Evolutionary conservation across 805 yeast genomes (phyloP).

Genomic region (Zygotorulaspora chibaensis): DNA sequence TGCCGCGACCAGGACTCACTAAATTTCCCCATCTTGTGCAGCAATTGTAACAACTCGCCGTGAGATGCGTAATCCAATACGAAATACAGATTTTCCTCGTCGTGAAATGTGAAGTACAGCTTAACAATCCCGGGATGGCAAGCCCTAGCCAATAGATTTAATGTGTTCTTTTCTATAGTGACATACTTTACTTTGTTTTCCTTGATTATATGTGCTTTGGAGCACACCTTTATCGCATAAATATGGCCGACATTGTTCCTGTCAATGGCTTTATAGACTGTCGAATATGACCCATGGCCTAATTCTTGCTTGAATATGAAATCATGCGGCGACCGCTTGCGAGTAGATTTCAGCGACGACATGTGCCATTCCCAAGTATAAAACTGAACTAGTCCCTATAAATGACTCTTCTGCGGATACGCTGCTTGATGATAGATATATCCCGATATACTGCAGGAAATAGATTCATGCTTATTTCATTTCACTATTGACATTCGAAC

Average conservation of each 20-base stretch:
- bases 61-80: slow-evolving; percentile 92
- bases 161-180: slow-evolving; percentile 86
- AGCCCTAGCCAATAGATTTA: slow-evolving; percentile 66
- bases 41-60: slow-evolving; percentile 83
- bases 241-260: slow-evolving; percentile 43
- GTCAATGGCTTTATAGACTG: slow-evolving; percentile 87
- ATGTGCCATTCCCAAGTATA: slow-evolving; percentile 14
- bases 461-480: too few relatives aligned
- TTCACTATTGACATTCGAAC: too few relatives aligned
- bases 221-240: slow-evolving; percentile 87
- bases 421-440: not conserved
- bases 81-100: slow-evolving; percentile 78
- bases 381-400: not conserved
- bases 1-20: slow-evolving; percentile 72
- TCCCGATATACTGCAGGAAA: too few relatives aligned
- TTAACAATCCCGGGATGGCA: slow-evolving; percentile 94
- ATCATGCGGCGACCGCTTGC: slow-evolving; percentile 34
- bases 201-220: slow-evolving; percentile 87
- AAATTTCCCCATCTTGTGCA: slow-evolving; percentile 72
- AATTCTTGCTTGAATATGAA: slow-evolving; percentile 38
- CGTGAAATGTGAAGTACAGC: slow-evolving; percentile 91
- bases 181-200: slow-evolving; percentile 95
- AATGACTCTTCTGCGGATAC: not conserved
- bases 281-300: slow-evolving; percentile 96
- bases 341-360: slow-evolving; percentile 13